Evolutionary conservation across 176 grass and related monocot genomes (phyloP).

Genomic region (Aechmea fasciata): DNA sequence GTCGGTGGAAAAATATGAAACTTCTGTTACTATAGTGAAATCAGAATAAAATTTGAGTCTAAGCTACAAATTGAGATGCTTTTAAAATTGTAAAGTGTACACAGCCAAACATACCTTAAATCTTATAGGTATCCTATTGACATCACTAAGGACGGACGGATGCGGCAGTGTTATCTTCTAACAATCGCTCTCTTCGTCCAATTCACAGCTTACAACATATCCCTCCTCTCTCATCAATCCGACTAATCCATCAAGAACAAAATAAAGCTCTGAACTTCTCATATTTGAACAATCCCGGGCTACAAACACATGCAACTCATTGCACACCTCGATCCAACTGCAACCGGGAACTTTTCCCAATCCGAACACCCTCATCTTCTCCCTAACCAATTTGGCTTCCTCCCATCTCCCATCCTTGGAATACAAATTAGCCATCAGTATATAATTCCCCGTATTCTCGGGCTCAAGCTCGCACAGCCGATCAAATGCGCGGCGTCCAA

Average conservation of each 20-base stretch:
- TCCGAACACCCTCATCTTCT: slow-evolving; percentile 39
- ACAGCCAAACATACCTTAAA: too few species aligned
- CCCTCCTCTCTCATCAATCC: slow-evolving; percentile 29
- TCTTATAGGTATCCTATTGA: too few species aligned
- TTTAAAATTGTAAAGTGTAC: too few species aligned
- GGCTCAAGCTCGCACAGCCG: slow-evolving; percentile 46
- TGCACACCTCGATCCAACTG: slow-evolving; percentile 49
- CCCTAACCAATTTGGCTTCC: slow-evolving; percentile 50
- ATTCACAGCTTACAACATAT: slow-evolving; percentile 12
- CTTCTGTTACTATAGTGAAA: too few species aligned
- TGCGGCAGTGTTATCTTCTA: background rate
- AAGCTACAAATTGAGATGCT: too few species aligned
- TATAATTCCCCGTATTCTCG: slow-evolving; percentile 53
- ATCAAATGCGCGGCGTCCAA: slow-evolving; percentile 34
- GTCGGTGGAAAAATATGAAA: too few species aligned
- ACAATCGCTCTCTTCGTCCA: slow-evolving; percentile 28
- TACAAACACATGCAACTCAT: slow-evolving; percentile 24
- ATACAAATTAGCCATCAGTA: slow-evolving; percentile 67
- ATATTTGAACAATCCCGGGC: slow-evolving; percentile 16
- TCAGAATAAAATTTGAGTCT: too few species aligned
- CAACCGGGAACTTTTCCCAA: slow-evolving; percentile 48
- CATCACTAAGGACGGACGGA: too few species aligned
- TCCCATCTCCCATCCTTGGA: slow-evolving; percentile 59
- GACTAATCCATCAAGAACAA: slow-evolving; percentile 25
- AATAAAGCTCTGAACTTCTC: background rate